These are phyloP conservation scores for Pseudocercospora vitis DNA, from an alignment of 2,329 filamentous ascomycete species.

Conservation along the genomic window DNA sequence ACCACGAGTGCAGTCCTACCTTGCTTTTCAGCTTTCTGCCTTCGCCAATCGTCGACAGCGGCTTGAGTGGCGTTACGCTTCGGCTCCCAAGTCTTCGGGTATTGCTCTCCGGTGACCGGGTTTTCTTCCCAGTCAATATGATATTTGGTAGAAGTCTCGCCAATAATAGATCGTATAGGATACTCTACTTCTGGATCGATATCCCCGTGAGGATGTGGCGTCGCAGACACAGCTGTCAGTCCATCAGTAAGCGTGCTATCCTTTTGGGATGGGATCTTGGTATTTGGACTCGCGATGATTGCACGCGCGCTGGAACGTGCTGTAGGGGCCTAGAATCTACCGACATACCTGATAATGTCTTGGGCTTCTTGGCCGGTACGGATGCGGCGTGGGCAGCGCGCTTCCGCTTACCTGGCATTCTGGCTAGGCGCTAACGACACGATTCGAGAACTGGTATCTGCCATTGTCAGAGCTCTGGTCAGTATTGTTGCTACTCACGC, in stretches of 20 bases:
- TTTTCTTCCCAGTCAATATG: conserved; percentile 59
- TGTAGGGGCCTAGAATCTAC: background rate
- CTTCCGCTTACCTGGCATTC: conserved; percentile 4
- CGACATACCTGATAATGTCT: background rate
- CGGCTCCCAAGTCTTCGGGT: conserved; percentile 54
- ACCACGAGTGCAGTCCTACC: conserved; percentile 2
- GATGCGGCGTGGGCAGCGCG: background rate
- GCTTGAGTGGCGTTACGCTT: conserved; percentile 39
- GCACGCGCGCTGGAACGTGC: no score
- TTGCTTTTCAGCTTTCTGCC: conserved; percentile 25
- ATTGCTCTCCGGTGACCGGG: conserved; percentile 50
- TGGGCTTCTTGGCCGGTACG: background rate
- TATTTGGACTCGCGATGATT: no score
- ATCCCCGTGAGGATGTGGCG: conserved; percentile 32
- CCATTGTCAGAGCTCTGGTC: background rate
- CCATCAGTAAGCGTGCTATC: background rate
- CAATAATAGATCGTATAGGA: conserved; percentile 35
- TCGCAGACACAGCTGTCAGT: conserved; percentile 2
- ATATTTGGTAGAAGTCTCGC: conserved; percentile 45
- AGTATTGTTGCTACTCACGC: background rate
- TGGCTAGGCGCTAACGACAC: conserved; percentile 2
- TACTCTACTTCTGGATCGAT: conserved; percentile 32
- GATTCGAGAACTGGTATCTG: background rate
- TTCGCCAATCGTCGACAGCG: conserved; percentile 41
- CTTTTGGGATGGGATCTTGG: background rate